A percentile compares a stretch with the other conserved stretches of the same genome.
phyloP scores from a whole-genome alignment of 148 eudicot genomes.

The Amaranthus cruentus region DNA sequence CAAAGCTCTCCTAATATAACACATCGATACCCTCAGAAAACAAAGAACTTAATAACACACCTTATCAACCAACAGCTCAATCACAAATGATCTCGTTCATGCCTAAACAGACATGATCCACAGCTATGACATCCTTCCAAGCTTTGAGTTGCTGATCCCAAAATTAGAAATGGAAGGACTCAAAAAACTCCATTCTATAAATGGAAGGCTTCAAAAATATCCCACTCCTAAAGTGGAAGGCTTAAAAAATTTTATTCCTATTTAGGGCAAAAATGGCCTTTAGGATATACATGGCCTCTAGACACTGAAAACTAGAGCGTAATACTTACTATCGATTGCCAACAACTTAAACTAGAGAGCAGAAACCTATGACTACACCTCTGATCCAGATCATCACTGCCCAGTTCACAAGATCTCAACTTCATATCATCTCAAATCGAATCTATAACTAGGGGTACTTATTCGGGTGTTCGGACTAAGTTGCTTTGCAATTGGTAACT shows the following conservation, averaged over 20 bases:
- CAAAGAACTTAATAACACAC: constrained; percentile 5
- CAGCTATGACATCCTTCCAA: not conserved
- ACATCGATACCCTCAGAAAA: constrained; percentile 9
- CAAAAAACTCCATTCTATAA: not conserved
- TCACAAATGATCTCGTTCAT: not conserved
- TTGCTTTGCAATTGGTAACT: not conserved
- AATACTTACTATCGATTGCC: not conserved
- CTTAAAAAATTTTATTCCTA: not conserved
- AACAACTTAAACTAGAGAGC: not conserved
- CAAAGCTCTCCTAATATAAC: constrained; percentile 56
- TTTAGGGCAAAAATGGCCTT: not conserved
- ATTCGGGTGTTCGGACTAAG: no score
- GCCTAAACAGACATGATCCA: not conserved
- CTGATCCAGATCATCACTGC: no score
- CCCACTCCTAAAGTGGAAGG: not conserved
- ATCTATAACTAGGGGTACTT: no score
- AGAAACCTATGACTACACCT: not conserved
- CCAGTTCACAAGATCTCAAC: no score
- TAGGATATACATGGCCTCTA: not conserved
- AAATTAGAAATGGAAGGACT: not conserved
- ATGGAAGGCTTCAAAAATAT: not conserved
- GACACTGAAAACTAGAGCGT: not conserved
- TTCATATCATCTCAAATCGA: no score
- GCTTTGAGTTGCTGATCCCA: not conserved
- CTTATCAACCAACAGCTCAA: constrained; percentile 11